Percentiles rank a stretch among this genome's conserved stretches.
Evolutionary conservation across 345 rosid genomes (phyloP).

Genomic region (Populus nigra): DNA sequence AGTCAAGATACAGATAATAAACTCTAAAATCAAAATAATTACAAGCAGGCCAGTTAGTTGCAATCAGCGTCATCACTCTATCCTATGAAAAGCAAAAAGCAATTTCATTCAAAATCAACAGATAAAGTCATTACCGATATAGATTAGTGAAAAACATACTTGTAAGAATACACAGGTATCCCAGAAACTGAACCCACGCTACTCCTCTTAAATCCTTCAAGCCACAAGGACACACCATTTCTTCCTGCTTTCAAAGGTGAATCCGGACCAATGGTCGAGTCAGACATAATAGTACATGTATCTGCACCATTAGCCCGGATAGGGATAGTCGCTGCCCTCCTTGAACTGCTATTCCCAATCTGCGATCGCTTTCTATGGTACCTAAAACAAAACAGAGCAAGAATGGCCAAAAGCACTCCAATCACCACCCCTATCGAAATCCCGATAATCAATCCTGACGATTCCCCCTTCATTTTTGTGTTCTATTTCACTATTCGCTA

Average conservation of each 20-base stretch:
- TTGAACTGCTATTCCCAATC: conserved; percentile 85
- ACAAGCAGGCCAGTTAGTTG: neutral
- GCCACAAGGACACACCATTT: conserved; percentile 67
- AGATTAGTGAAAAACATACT: conserved; percentile 44
- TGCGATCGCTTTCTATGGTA: conserved; percentile 78
- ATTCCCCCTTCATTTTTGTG: conserved; percentile 69
- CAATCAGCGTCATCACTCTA: neutral
- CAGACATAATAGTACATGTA: conserved; percentile 68
- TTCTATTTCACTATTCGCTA: conserved; percentile 21
- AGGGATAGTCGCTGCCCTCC: conserved; percentile 70
- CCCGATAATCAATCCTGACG: conserved; percentile 84
- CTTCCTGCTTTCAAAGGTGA: conserved; percentile 75
- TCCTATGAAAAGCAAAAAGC: neutral
- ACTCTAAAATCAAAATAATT: neutral
- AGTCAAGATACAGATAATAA: neutral
- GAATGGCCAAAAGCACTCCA: conserved; percentile 74
- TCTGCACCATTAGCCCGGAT: conserved; percentile 78
- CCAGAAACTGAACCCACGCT: conserved; percentile 71
- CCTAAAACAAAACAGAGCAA: conserved; percentile 52
- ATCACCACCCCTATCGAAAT: conserved; percentile 89
- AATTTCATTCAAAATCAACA: neutral
- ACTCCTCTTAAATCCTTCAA: conserved; percentile 69
- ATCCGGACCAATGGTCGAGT: conserved; percentile 77
- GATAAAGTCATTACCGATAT: neutral
- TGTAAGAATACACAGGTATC: conserved; percentile 88